A percentile compares a stretch with the other conserved stretches of the same genome.
These are phyloP conservation scores for Phialemoniopsis sp. DNA, from an alignment of 2,329 filamentous ascomycete species.

Conservation along the genomic window DNA sequence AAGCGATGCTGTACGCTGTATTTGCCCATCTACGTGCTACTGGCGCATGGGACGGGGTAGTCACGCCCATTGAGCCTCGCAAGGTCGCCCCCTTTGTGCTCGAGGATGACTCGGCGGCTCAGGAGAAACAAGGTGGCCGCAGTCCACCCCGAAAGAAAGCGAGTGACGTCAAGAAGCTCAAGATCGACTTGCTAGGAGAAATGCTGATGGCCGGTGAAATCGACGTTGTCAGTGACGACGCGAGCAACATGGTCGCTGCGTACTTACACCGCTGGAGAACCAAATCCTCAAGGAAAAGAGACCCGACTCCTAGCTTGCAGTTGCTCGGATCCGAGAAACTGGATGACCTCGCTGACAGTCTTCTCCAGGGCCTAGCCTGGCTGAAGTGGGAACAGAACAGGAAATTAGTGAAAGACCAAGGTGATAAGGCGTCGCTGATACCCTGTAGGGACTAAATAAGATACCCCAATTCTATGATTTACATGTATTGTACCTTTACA, in stretches of 20 bases:
- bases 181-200: background rate
- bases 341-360: slow-evolving; percentile 77
- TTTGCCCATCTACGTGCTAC: slow-evolving; percentile 51
- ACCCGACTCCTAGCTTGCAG: background rate
- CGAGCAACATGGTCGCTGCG: slow-evolving; percentile 5
- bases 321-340: slow-evolving; percentile 47
- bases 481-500: too few relatives aligned
- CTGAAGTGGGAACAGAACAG: slow-evolving; percentile 68
- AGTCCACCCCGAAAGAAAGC: slow-evolving; percentile 35
- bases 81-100: background rate
- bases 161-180: slow-evolving; percentile 1
- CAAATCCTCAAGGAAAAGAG: too few relatives aligned
- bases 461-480: too few relatives aligned
- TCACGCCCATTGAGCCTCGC: slow-evolving; percentile 46
- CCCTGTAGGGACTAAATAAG: too few relatives aligned
- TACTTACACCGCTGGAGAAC: slow-evolving; percentile 6
- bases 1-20: slow-evolving; percentile 74
- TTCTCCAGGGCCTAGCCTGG: slow-evolving; percentile 76
- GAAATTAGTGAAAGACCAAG: slow-evolving; percentile 20
- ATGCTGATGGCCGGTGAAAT: slow-evolving; percentile 6
- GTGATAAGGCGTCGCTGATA: slow-evolving; percentile 15
- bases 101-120: background rate
- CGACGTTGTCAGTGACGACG: slow-evolving; percentile 1
- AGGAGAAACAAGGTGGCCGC: slow-evolving; percentile 39
- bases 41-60: slow-evolving; percentile 32